phyloP scores from a whole-genome alignment of 2,329 filamentous ascomycete species.

The Atkinsonella texensis region DNA sequence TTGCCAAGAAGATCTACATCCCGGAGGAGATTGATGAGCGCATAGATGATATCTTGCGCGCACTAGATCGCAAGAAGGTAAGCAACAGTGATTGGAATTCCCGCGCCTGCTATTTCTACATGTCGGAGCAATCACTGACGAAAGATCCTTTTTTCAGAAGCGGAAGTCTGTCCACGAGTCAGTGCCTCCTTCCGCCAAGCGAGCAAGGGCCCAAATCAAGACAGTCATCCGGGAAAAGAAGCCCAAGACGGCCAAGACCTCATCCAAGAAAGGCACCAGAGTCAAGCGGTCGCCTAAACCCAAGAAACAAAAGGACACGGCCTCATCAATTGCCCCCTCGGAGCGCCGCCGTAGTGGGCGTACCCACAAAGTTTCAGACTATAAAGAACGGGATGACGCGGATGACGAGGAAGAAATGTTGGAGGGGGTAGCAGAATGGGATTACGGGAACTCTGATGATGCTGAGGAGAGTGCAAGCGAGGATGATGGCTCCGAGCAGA shows the following conservation, averaged over 20 bases:
- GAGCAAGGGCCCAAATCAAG: constrained; percentile 24
- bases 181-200: constrained; percentile 30
- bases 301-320: constrained; percentile 20
- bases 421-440: constrained; percentile 47
- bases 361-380: constrained; percentile 32
- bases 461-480: constrained; percentile 13
- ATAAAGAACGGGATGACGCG: constrained; percentile 44
- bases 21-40: constrained; percentile 64
- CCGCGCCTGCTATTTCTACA: neutral
- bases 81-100: neutral
- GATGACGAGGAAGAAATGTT: constrained; percentile 52
- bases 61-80: constrained; percentile 62
- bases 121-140: constrained; percentile 12
- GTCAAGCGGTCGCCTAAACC: constrained; percentile 17
- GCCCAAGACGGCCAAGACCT: constrained; percentile 22
- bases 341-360: constrained; percentile 48
- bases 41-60: constrained; percentile 55
- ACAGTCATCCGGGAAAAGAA: constrained; percentile 27
- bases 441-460: constrained; percentile 32
- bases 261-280: constrained; percentile 15
- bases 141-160: constrained; percentile 30
- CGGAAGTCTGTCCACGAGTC: constrained; percentile 42
- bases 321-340: constrained; percentile 20
- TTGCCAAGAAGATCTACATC: constrained; percentile 76
- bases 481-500: constrained; percentile 4